Evolutionary conservation across 2,329 filamentous ascomycete genomes (phyloP), one percentile per base, ranked within the genome.

Genomic region (Talaromyces atroroseus): DNA sequence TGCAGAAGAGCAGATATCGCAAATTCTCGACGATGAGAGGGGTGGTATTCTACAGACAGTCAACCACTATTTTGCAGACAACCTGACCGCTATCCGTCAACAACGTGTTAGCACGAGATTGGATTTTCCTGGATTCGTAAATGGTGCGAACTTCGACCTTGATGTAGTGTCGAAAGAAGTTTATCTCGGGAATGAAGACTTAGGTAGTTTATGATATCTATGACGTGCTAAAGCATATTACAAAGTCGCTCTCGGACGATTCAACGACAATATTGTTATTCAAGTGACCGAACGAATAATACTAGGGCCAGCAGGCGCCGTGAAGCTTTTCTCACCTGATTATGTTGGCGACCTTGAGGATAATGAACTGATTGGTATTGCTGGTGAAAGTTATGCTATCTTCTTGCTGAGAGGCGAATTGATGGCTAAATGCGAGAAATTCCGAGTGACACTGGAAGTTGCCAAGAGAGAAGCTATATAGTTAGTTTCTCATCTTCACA

Each of bases 151-250:
- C n/a, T 44, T 50, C 14, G 14, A 46, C 2, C 14, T 40, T 8
- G 40, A 66, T 12, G 58, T 62, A 8, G 51, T 49, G 7, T 11
- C 20, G 11, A 24, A 61, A 23, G 58, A 6, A 1, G 53, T 64
- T 8, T 57, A 62, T 26, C 63, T 71, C 50, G 71, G 66, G 60
- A 77, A 74, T 46, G 68, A 71, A 0, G 64, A 76, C 1, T n/a
- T 68, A 77, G 26, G 69, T 71, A 0, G 61, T 76, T 1, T 72
- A 80, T 34, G 77, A 84, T 10, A 79, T 88, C 3, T 82, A 87
- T 52, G 80, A 88, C 56, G 79, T 81, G 0, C 72, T 89, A 0
- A 67, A 26, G 75, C 79, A 1, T 89, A 85, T 67, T 88, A 89
- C 71, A 77, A 81, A 32, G 78, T 87, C 1, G 76, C 83, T 0